Base-by-base conservation (phyloP, 352 stramenopile species). In the Globisporangium uncinulatum region DNA sequence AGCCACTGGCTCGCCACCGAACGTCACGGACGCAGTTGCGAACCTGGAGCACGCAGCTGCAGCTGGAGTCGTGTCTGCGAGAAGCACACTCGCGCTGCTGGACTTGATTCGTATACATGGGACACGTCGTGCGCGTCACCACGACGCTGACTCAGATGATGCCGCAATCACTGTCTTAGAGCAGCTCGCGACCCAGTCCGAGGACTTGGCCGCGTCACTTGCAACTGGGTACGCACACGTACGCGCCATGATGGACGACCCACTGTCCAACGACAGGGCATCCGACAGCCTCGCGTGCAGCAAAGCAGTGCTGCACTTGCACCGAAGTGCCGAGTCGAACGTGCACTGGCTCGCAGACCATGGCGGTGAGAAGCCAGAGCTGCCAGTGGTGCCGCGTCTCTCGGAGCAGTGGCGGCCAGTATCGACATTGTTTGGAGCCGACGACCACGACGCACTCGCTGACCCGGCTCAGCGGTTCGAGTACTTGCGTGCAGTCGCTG, bases 141-240 rank as follows among this genome's bases (percentile, higher is more conserved):
- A 29, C 4, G 24, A 29, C 24, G 24, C 24, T 1, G 24, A 1
- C 24, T 29, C 24, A 1, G 24, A 29, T 29, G 24, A 29, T 29
- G 24, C 1, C 24, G 24, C 24, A 29, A 29, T 29, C 24, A 29
- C 24, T 29, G 24, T 29, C 48, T 56, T 90, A 7, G 39, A 66
- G 20, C 44, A 57, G 6, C 64, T 87, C 29, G 68, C 67, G 1
- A 57, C 29, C 8, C 42, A 62, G 6, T 43, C 76, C 17, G 76
- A 89, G 48, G 77, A 90, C 51, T 74, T 87, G 31, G 69, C 79
- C 31, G 74, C 75, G n/a, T 78, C 72, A 1, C 61, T 90, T n/a
- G 75, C 75, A 17, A 55, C 87, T 15, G 79, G 62, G 15, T 87
- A 90, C 44, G 63, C 71, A 6, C 73, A 74, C 51, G 52, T 86